A percentile compares a stretch with the other conserved stretches of the same genome.
phyloP scores from a whole-genome alignment of 257 asterid genomes.

The Lycium barbarum region DNA sequence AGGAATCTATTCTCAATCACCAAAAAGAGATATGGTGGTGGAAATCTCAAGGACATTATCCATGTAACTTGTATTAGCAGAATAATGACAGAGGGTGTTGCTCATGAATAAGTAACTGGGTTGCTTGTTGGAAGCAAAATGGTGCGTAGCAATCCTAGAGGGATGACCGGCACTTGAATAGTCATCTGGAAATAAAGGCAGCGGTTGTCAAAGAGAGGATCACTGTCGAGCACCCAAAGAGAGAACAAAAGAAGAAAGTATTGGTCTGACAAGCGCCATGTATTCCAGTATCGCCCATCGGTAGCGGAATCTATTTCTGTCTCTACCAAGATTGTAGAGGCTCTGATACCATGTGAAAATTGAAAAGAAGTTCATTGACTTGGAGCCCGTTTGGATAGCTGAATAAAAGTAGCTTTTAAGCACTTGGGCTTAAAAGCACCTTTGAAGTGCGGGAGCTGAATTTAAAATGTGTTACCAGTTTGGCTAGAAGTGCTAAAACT shows the following conservation, averaged over 20 bases:
- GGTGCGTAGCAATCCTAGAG: background rate
- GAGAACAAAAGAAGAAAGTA: constrained; percentile 11
- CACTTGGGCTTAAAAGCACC: too few species aligned
- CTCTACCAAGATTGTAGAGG: background rate
- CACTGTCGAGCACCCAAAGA: background rate
- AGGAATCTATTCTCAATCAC: constrained; percentile 1
- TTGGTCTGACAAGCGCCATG: background rate
- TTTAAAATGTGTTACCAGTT: too few species aligned
- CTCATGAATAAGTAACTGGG: constrained; percentile 5
- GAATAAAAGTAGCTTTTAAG: too few species aligned
- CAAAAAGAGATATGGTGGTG: background rate
- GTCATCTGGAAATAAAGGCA: background rate
- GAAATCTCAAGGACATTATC: background rate
- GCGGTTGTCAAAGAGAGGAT: constrained; percentile 6
- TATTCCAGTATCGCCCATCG: background rate
- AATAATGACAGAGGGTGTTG: background rate
- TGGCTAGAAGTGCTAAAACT: too few species aligned
- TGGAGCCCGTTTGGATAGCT: background rate
- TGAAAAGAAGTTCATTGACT: background rate
- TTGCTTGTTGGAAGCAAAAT: background rate
- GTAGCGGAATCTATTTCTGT: background rate
- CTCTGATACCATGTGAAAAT: background rate
- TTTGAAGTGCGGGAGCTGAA: too few species aligned
- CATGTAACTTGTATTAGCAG: constrained; percentile 7
- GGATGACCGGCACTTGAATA: background rate